Evolutionary conservation across 2,329 filamentous ascomycete species (phyloP), one percentile per base, ranked within the genome.

Genomic region (Ascochyta viciae-villosae): DNA sequence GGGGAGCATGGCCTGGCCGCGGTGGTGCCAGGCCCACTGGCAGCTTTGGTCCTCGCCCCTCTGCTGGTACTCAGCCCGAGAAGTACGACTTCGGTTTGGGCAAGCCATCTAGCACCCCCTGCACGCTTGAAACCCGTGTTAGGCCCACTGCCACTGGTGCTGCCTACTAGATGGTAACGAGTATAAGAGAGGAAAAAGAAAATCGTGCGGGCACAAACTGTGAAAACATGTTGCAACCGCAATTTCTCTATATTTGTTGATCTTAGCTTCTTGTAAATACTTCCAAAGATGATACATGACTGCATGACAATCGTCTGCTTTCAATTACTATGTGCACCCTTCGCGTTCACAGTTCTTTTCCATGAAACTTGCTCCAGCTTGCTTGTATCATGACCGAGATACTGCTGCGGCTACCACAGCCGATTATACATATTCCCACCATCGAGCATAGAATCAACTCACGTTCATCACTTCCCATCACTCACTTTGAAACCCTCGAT

Each of bases 111-210:
- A 60, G 52, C 46, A 65, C 60, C 23, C 66, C 66, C 22, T 65
- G 62, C 47, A 65, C 62, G 6, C 50, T 71, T 27, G 57, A 64
- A 55, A 71, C 65, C 1, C 65, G 53, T 53, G 53, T 68, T 16
- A 66, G 57, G 52, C 60, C 64, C 16, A 64, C 59, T n/a, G 43
- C 66, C 24, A 66, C 64, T 6, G 54, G 29, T 23, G 45, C 29
- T 24, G 48, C 57, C 12, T 50, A 50, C 16, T 55, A 46, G 40
- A 10, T 23, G n/a, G 19, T 22, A 13, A 15, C 23, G 7, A 38
- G 13, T 10, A 26, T 24, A 4, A 27, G 37, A 19, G 10, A 33
- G 31, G 22, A 41, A 13, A 29, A 3, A 33, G 4, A 6, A 15
- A 27, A 6, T 31, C 29, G 23, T 48, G 10, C 7, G 35, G 41